These are phyloP conservation scores for Sporothrix dimorphospora DNA, from an alignment of 2,329 filamentous ascomycete genomes.

Conservation along the genomic window DNA sequence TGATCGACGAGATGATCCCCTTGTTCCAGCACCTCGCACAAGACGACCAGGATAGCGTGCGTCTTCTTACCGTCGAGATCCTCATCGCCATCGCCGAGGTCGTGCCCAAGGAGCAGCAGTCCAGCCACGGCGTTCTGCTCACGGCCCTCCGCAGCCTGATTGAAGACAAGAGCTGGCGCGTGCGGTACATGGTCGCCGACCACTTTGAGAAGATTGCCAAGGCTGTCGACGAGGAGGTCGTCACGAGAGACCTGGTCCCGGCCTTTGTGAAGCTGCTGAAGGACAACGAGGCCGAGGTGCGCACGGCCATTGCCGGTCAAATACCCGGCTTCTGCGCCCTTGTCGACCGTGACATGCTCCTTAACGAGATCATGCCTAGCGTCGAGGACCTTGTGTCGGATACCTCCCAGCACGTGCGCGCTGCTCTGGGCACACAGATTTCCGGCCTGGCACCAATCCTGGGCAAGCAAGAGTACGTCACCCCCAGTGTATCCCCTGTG, in stretches of 20 bases:
- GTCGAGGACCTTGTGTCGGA: conserved; percentile 96
- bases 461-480: conserved; percentile 88
- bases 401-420: conserved; percentile 93
- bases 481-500: no score
- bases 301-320: conserved; percentile 94
- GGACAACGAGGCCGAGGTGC: conserved; percentile 95
- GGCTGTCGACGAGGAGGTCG: conserved; percentile 95
- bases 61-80: conserved; percentile 92
- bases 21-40: conserved; percentile 95
- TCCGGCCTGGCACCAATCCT: conserved; percentile 95
- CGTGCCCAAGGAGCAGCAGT: conserved; percentile 96
- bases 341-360: conserved; percentile 81
- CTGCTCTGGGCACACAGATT: conserved; percentile 93
- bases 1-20: conserved; percentile 98
- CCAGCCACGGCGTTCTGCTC: conserved; percentile 90
- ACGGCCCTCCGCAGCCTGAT: conserved; percentile 90
- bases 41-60: conserved; percentile 97
- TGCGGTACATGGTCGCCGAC: conserved; percentile 98
- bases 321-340: conserved; percentile 95
- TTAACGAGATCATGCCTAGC: conserved; percentile 95
- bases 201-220: conserved; percentile 99
- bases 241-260: conserved; percentile 89
- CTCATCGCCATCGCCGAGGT: conserved; percentile 95
- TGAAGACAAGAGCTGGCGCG: conserved; percentile 99
- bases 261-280: conserved; percentile 97